phyloP scores from a whole-genome alignment of 2,329 filamentous ascomycete genomes.

The Fusarium sublunatum region DNA sequence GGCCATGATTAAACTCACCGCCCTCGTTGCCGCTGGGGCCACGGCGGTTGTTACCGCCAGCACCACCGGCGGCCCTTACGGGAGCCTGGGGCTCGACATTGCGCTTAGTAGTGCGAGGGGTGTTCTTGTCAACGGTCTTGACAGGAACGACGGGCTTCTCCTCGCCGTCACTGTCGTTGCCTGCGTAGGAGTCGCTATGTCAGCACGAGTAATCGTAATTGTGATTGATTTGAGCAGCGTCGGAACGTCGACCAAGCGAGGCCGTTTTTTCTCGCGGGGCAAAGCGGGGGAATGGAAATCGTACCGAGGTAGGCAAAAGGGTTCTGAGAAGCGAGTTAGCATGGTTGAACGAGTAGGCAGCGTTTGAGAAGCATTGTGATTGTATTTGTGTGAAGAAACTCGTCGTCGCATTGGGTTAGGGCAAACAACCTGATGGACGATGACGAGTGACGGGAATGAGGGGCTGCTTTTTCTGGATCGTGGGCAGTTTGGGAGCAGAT shows the following conservation, averaged over 20 bases:
- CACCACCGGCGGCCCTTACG: constrained; percentile 55
- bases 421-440: constrained; percentile 38
- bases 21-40: constrained; percentile 81
- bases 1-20: constrained; percentile 68
- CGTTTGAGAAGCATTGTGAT: constrained; percentile 5
- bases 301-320: constrained; percentile 98
- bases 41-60: constrained; percentile 61
- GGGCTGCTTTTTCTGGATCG: constrained; percentile 28
- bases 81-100: constrained; percentile 82
- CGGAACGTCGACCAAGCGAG: constrained; percentile 35
- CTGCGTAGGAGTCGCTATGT: constrained; percentile 51
- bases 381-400: constrained; percentile 5
- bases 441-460: constrained; percentile 37
- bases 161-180: constrained; percentile 71
- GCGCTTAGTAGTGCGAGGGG: constrained; percentile 81
- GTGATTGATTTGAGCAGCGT: constrained; percentile 18
- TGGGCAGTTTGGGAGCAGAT: constrained; percentile 3
- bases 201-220: constrained; percentile 41
- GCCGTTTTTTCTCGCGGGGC: constrained; percentile 27
- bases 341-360: constrained; percentile 9
- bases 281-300: constrained; percentile 47
- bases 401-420: constrained; percentile 33
- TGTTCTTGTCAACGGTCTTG: constrained; percentile 89
- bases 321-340: constrained; percentile 73
- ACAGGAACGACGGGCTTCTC: constrained; percentile 83